Evolutionary conservation across 352 stramenopile genomes (phyloP).

Genomic region (Phytophthora pinifolia): DNA sequence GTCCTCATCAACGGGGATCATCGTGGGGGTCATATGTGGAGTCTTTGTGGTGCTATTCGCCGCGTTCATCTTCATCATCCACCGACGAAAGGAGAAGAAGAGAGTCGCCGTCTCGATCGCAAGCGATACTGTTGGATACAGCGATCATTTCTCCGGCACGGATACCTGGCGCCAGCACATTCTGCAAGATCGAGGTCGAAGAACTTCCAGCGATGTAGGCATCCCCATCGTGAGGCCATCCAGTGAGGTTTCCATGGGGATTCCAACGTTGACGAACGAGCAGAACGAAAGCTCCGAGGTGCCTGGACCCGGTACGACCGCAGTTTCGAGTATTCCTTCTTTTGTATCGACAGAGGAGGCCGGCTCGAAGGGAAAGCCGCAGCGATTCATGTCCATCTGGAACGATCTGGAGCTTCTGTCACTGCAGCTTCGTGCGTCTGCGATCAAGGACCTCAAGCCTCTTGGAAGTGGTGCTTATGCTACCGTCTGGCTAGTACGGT

Average conservation of each 20-base stretch:
- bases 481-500: constrained; percentile 27
- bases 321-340: constrained; percentile 14
- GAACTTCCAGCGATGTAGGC: constrained; percentile 4
- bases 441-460: constrained; percentile 26
- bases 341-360: constrained; percentile 13
- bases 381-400: constrained; percentile 23
- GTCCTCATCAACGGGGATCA: not conserved
- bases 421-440: constrained; percentile 22
- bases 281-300: not conserved
- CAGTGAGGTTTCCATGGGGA: constrained; percentile 20
- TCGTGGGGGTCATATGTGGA: constrained; percentile 5
- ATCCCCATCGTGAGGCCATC: constrained; percentile 8
- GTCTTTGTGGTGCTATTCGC: not conserved
- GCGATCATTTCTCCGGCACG: constrained; percentile 15
- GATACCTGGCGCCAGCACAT: constrained; percentile 6
- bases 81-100: constrained; percentile 2
- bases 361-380: constrained; percentile 8
- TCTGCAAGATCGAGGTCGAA: constrained; percentile 11
- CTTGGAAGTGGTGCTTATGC: constrained; percentile 29
- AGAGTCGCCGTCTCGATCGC: not conserved
- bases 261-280: constrained; percentile 21
- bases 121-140: constrained; percentile 3
- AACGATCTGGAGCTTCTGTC: constrained; percentile 24
- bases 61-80: not conserved
- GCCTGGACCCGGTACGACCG: not conserved